phyloP scores from a whole-genome alignment of 2,329 filamentous ascomycete genomes.

The Colletotrichum musicola region DNA sequence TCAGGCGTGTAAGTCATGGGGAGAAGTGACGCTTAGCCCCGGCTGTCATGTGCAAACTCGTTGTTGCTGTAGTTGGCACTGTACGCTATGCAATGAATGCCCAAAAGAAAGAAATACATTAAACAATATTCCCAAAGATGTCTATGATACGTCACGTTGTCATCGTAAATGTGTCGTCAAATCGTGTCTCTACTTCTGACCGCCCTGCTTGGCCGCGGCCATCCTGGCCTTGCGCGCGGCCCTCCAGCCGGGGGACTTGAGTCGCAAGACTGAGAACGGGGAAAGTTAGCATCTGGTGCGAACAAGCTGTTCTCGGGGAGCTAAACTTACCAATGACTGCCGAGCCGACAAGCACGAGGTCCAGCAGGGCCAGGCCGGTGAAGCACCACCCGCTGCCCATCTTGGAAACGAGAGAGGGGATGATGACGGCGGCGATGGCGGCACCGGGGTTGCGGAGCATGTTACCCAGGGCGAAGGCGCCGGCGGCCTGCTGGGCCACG shows the following conservation, averaged over 20 bases:
- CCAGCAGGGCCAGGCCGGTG: conserved; percentile 51
- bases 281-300: background rate
- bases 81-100: too few species aligned
- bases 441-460: conserved; percentile 55
- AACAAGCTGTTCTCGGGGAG: too few species aligned
- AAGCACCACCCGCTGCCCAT: conserved; percentile 57
- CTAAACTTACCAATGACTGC: conserved; percentile 41
- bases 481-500: conserved; percentile 53
- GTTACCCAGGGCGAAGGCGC: conserved; percentile 54
- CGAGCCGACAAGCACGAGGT: conserved; percentile 44
- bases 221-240: conserved; percentile 34
- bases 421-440: conserved; percentile 52
- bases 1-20: too few species aligned
- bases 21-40: too few species aligned
- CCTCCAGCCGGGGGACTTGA: conserved; percentile 36
- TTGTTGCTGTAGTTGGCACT: too few species aligned
- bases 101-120: background rate
- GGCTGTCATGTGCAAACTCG: too few species aligned
- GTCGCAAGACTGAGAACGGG: conserved; percentile 11
- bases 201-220: conserved; percentile 26
- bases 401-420: conserved; percentile 47
- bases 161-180: background rate
- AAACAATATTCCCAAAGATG: background rate
- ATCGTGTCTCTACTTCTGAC: conserved; percentile 13
- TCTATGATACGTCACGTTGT: background rate